A percentile compares a stretch with the other conserved stretches of the same genome.
phyloP scores from a whole-genome alignment of 1,139 yeast genomes.

The Magnusiomyces tetraspermus region DNA sequence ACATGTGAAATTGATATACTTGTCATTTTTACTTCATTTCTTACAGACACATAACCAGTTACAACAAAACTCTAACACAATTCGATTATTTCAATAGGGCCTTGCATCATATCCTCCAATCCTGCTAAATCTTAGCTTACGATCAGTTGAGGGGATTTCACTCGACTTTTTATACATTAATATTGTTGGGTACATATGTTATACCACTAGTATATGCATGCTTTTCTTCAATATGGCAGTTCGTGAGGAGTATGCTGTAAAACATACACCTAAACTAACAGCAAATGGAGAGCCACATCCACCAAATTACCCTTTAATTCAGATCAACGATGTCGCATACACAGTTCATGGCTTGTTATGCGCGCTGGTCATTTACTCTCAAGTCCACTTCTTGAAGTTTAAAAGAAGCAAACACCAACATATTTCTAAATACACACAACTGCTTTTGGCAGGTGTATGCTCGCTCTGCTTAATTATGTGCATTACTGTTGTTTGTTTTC shows the following conservation, averaged over 20 bases:
- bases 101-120: constrained; percentile 41
- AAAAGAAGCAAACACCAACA: constrained; percentile 26
- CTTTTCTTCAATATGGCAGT: constrained; percentile 34
- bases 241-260: constrained; percentile 33
- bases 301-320: constrained; percentile 34
- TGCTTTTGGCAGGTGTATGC: constrained; percentile 17
- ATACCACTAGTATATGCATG: constrained; percentile 34
- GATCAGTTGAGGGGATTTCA: constrained; percentile 40
- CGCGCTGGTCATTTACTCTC: constrained; percentile 31
- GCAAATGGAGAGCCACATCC: constrained; percentile 3
- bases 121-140: constrained; percentile 31
- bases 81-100: too few species aligned
- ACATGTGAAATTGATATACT: too few species aligned
- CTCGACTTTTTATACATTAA: constrained; percentile 37
- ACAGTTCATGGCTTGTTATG: constrained; percentile 37
- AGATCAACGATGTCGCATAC: constrained; percentile 39
- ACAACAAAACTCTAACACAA: too few species aligned
- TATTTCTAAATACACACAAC: constrained; percentile 22
- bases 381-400: constrained; percentile 33
- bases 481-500: constrained; percentile 7
- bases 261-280: constrained; percentile 22
- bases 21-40: too few species aligned
- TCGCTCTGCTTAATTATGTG: constrained; percentile 14
- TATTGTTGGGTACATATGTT: constrained; percentile 37
- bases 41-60: too few species aligned